These are phyloP conservation scores for Leccinum ochraceum DNA, from an alignment of 768 basidiomycete species.

Conservation along the genomic window DNA sequence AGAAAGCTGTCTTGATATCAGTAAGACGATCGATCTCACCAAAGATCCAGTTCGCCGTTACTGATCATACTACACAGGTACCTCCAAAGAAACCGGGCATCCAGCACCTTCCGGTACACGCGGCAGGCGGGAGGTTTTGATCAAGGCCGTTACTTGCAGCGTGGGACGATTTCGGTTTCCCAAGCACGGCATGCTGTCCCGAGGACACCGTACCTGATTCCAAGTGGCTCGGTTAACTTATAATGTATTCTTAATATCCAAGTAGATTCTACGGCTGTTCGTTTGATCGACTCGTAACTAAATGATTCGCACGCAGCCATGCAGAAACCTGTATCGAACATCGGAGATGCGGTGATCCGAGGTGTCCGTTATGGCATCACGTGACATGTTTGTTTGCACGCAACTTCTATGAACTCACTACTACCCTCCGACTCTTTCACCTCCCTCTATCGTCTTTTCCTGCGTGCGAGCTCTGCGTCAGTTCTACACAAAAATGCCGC, in stretches of 20 bases:
- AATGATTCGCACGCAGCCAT: slow-evolving; percentile 1
- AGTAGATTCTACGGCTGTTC: neutral
- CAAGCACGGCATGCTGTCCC: slow-evolving; percentile 1
- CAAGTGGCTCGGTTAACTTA: slow-evolving; percentile 7
- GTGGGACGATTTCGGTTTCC: slow-evolving; percentile 16
- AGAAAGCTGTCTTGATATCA: slow-evolving; percentile 24
- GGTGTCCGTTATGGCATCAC: slow-evolving; percentile 6
- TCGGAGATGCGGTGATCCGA: neutral
- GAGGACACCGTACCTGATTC: neutral
- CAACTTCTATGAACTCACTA: slow-evolving; percentile 8
- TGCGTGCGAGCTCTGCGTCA: slow-evolving; percentile 56
- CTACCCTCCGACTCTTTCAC: slow-evolving; percentile 41
- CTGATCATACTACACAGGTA: slow-evolving; percentile 22
- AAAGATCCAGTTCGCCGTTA: slow-evolving; percentile 1
- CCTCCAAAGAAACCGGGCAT: slow-evolving; percentile 21
- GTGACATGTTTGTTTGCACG: slow-evolving; percentile 7
- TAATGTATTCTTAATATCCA: slow-evolving; percentile 1
- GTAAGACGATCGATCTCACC: slow-evolving; percentile 11
- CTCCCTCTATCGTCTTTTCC: slow-evolving; percentile 60
- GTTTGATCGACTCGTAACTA: slow-evolving; percentile 7
- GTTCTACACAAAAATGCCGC: slow-evolving; percentile 53
- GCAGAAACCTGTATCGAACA: neutral
- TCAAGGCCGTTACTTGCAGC: slow-evolving; percentile 9
- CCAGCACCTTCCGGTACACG: slow-evolving; percentile 19
- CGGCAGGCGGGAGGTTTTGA: slow-evolving; percentile 17